Percentiles rank a stretch among this genome's conserved stretches.
phyloP scores from a whole-genome alignment of 805 yeast genomes.

The Ogataea methylovora region DNA sequence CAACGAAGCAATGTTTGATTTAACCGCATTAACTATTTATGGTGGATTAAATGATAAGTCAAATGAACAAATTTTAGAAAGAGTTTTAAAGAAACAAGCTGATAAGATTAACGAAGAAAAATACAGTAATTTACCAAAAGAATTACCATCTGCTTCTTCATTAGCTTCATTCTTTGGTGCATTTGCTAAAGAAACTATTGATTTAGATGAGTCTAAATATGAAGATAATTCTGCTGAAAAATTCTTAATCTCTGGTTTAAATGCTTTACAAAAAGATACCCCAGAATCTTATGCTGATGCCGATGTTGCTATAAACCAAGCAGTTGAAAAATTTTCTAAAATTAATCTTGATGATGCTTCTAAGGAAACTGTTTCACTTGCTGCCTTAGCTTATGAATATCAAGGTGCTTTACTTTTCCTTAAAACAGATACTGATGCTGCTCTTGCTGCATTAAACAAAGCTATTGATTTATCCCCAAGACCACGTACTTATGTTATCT shows the following conservation, averaged over 20 bases:
- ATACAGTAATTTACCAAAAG: constrained; percentile 40
- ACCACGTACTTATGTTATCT: constrained; percentile 73
- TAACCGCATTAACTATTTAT: constrained; percentile 79
- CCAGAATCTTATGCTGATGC: constrained; percentile 58
- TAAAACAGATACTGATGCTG: constrained; percentile 61
- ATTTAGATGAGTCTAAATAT: constrained; percentile 38
- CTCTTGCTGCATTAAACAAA: constrained; percentile 55
- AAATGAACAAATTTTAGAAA: constrained; percentile 75
- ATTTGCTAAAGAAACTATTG: constrained; percentile 49
- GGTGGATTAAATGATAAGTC: constrained; percentile 73
- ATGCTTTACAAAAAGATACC: constrained; percentile 38
- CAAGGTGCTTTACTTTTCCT: constrained; percentile 78
- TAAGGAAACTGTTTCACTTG: constrained; percentile 29
- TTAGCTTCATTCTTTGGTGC: constrained; percentile 84
- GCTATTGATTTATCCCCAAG: constrained; percentile 66
- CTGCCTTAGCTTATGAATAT: constrained; percentile 77
- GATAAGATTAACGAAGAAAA: constrained; percentile 59
- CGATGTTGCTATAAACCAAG: constrained; percentile 49
- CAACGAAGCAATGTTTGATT: constrained; percentile 84
- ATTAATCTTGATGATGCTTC: constrained; percentile 24
- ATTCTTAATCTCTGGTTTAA: constrained; percentile 58
- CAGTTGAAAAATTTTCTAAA: constrained; percentile 35
- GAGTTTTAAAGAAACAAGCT: constrained; percentile 79
- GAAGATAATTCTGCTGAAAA: constrained; percentile 55
- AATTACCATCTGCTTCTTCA: constrained; percentile 77